These are phyloP conservation scores for Oryza meridionalis DNA, from an alignment of 176 grass and related monocot species.

Conservation along the genomic window DNA sequence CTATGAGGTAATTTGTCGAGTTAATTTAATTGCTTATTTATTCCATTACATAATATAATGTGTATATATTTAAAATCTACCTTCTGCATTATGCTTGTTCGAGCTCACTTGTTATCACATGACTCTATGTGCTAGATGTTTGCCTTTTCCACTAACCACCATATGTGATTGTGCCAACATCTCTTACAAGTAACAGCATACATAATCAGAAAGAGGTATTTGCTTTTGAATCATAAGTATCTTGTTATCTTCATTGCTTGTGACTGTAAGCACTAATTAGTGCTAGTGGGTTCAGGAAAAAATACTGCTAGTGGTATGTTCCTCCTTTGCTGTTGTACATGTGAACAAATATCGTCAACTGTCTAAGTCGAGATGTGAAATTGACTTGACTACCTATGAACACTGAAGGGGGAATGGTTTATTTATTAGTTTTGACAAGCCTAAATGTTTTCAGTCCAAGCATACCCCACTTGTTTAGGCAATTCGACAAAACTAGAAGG, in stretches of 20 bases:
- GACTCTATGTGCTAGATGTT: conserved; percentile 2
- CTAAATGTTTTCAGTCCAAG: conserved; percentile 5
- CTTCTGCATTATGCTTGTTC: conserved; percentile 5
- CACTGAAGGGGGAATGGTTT: neutral
- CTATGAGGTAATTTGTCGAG: neutral
- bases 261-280: neutral
- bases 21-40: neutral
- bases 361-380: neutral
- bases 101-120: neutral
- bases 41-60: neutral
- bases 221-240: neutral
- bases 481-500: conserved; percentile 27
- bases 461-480: conserved; percentile 10
- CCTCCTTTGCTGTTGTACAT: conserved; percentile 21
- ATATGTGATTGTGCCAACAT: neutral
- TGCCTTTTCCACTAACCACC: neutral
- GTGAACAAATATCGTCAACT: conserved; percentile 8
- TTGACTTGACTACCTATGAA: conserved; percentile 5
- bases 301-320: neutral
- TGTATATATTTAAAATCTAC: neutral
- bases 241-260: conserved; percentile 8
- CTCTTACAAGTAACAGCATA: conserved; percentile 3
- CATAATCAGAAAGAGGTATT: conserved; percentile 6
- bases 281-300: neutral
- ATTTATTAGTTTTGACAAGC: conserved; percentile 4